Evolutionary conservation across 768 basidiomycete species (phyloP).

Genomic region (Royoungia palumana): DNA sequence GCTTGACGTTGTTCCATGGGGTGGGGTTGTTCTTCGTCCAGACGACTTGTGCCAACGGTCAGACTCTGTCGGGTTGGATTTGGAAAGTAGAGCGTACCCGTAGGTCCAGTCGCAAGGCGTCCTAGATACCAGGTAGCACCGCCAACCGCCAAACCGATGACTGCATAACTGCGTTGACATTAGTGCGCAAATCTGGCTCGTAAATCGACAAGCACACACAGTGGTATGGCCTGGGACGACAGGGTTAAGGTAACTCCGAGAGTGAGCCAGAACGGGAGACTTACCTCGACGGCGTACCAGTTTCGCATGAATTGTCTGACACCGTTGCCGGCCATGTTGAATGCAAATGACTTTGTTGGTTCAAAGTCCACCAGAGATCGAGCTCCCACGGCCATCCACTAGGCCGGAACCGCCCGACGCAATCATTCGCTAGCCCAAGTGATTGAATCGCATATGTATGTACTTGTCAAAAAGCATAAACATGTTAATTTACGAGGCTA

Average conservation of each 20-base stretch:
- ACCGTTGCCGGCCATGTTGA: conserved; percentile 22
- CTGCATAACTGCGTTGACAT: conserved; percentile 38
- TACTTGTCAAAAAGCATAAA: conserved; percentile 16
- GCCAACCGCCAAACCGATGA: conserved; percentile 47
- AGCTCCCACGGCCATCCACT: conserved; percentile 14
- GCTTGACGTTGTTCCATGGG: conserved; percentile 84
- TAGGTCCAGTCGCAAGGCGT: conserved; percentile 58
- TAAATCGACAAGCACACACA: conserved; percentile 33
- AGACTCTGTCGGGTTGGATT: not conserved
- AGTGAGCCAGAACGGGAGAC: not conserved
- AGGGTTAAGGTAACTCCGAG: not conserved
- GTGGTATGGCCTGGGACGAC: conserved; percentile 44
- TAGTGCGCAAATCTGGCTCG: conserved; percentile 7
- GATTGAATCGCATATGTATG: no score
- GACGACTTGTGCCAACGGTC: conserved; percentile 37
- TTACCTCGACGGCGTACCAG: conserved; percentile 47
- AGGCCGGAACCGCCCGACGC: conserved; percentile 15
- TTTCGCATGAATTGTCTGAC: conserved; percentile 35
- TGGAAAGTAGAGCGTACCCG: conserved; percentile 35
- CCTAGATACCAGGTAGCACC: conserved; percentile 69
- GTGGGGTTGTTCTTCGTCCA: conserved; percentile 75
- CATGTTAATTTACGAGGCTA: conserved; percentile 19
- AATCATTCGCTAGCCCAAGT: no score
- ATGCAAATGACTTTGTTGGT: not conserved
- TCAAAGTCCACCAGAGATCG: not conserved